Base-by-base conservation (phyloP, 805 yeast genomes). In the Candida ovalis region DNA sequence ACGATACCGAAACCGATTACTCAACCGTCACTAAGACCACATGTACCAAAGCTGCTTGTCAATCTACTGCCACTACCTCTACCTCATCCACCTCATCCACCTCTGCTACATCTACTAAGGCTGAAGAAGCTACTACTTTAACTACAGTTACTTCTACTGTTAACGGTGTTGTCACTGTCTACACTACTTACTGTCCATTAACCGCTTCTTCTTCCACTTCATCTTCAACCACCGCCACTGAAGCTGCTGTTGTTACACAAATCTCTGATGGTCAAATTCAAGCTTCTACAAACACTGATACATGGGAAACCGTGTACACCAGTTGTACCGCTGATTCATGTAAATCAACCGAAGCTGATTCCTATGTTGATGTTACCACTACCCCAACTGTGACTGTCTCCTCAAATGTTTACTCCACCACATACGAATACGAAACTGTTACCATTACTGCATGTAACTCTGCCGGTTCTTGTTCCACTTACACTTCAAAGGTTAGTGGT, bases 351-450 rank as follows among this genome's bases (percentile, higher is more conserved):
- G 56, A 52, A 18, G 33, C 52, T 33, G 53, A 56, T 47, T 38
- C 46, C 37, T 51, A 54, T 44, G 53, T 47, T 42, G 61, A 51
- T 47, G 47, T 47, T 42, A 52, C 62, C 50, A 50, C 54, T 43
- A 55, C 79, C 40, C 79, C 80, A 50, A 62, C 68, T 43, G 73
- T 67, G 48, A 70, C 75, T 44, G 64, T 62, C 28, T 63, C 74
- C 40, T 63, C 68, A 38, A 74, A 69, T 58, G 60, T 70, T 44
- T 72, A 78, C 48, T 53, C 65, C 55, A 67, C 72, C 28, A 60
- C 73, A 15, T 48, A 40, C 52, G 37, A 39, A 6, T 57, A 53
- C 50, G 47, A 52, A 35, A 56, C 70, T 48, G 64, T 56, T 40
- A 50, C 52, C 32, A 33, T 55, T 35, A 51, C 57, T 35, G 35